phyloP scores from a whole-genome alignment of 768 basidiomycete genomes.

The Boletellus sp. region DNA sequence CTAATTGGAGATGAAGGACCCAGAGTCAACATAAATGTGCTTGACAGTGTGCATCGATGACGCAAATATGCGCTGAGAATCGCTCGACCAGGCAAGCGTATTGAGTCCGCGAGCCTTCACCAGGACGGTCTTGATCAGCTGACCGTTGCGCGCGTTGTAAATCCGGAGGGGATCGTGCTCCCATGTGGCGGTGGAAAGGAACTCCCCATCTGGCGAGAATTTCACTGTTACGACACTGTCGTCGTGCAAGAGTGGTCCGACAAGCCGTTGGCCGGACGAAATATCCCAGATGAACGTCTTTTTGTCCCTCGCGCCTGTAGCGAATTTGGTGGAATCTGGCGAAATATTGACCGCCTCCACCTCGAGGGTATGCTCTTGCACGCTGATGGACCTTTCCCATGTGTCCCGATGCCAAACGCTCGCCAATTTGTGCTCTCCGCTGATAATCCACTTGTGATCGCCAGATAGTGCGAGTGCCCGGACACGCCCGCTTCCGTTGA shows the following conservation, averaged over 20 bases:
- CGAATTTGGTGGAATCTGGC: conserved; percentile 4
- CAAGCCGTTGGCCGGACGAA: background rate
- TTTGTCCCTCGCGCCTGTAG: background rate
- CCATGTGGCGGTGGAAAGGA: background rate
- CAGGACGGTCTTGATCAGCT: background rate
- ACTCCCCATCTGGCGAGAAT: conserved; percentile 4
- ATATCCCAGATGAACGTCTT: conserved; percentile 1
- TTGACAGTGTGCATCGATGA: background rate
- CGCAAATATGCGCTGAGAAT: background rate
- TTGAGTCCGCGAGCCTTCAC: background rate
- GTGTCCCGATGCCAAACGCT: background rate
- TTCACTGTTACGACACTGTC: background rate
- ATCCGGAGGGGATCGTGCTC: background rate
- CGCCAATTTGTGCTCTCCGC: background rate
- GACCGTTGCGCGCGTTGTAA: background rate
- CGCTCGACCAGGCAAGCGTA: background rate
- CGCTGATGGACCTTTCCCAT: background rate
- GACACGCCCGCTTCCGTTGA: background rate
- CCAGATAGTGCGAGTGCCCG: background rate
- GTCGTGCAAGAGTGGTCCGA: conserved; percentile 7
- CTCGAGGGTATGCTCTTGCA: background rate
- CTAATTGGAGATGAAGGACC: background rate
- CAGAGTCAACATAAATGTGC: background rate
- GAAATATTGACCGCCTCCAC: background rate
- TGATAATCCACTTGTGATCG: background rate